Conservation (phyloP, 1,284 basidiomycete species). For the Entoloma clypeatum region DNA sequence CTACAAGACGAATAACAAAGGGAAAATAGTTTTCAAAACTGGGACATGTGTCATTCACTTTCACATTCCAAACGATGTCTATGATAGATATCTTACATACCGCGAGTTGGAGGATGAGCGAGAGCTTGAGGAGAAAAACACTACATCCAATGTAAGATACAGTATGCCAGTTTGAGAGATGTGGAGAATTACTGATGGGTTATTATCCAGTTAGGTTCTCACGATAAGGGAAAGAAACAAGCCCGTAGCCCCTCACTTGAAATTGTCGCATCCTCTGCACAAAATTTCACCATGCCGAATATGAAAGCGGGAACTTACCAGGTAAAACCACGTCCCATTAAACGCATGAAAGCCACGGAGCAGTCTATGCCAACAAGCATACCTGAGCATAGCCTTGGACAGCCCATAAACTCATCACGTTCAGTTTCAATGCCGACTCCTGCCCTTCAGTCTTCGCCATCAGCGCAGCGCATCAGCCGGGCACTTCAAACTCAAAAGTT, state of each 20-base stretch:
- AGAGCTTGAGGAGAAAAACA: not conserved
- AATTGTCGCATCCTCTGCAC: no score
- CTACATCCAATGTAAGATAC: no score
- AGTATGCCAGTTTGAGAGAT: no score
- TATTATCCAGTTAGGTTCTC: no score
- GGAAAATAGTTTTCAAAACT: constrained; percentile 10
- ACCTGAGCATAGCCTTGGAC: not conserved
- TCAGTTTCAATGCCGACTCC: constrained; percentile 1
- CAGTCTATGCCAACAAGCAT: no score
- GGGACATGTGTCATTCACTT: constrained; percentile 11
- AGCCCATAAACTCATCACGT: not conserved
- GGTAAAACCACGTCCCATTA: no score
- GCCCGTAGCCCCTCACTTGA: no score
- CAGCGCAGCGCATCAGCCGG: constrained; percentile 7
- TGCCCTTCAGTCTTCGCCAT: constrained; percentile 5
- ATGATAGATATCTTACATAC: constrained; percentile 2
- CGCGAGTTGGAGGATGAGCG: not conserved
- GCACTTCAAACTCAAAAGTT: constrained; percentile 8
- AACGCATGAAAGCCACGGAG: no score
- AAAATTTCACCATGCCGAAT: no score
- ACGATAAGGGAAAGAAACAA: no score
- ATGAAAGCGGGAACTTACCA: no score
- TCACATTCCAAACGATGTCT: constrained; percentile 11
- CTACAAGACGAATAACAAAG: constrained; percentile 12
- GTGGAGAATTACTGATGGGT: no score